phyloP scores from a whole-genome alignment of 495 filamentous ascomycete species.

The Neurospora sp. region DNA sequence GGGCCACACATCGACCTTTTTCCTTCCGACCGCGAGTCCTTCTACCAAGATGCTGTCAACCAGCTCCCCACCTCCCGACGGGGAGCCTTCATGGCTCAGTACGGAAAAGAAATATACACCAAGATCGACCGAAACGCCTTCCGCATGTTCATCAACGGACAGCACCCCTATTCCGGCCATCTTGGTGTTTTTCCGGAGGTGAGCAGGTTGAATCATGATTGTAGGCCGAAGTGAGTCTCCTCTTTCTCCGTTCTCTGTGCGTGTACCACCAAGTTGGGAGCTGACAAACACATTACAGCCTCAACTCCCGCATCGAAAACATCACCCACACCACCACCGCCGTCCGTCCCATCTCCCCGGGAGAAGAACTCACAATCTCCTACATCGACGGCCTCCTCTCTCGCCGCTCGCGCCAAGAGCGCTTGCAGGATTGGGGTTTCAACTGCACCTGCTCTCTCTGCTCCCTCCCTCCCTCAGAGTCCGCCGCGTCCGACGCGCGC shows the following conservation, averaged over 20 bases:
- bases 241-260: too few relatives aligned
- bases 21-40: slow-evolving; percentile 6
- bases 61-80: slow-evolving; percentile 14
- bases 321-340: slow-evolving; percentile 31
- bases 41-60: slow-evolving; percentile 23
- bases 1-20: slow-evolving; percentile 17
- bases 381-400: slow-evolving; percentile 26
- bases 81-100: slow-evolving; percentile 23
- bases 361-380: slow-evolving; percentile 32
- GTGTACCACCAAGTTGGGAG: too few relatives aligned
- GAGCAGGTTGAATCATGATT: slow-evolving; percentile 33
- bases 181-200: slow-evolving; percentile 28
- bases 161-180: slow-evolving; percentile 18
- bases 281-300: neutral
- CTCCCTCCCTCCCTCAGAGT: slow-evolving; percentile 9
- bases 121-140: slow-evolving; percentile 34
- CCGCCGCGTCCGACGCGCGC: slow-evolving; percentile 23
- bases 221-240: slow-evolving; percentile 32
- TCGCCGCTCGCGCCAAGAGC: slow-evolving; percentile 20
- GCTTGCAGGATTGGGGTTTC: slow-evolving; percentile 30
- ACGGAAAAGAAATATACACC: slow-evolving; percentile 18
- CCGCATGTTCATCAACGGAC: slow-evolving; percentile 25
- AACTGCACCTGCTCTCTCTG: slow-evolving; percentile 30
- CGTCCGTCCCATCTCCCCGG: slow-evolving; percentile 25
- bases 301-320: slow-evolving; percentile 30